These are phyloP conservation scores for Lepidium campestre DNA, from an alignment of 441 rosid species.

Conservation along the genomic window DNA sequence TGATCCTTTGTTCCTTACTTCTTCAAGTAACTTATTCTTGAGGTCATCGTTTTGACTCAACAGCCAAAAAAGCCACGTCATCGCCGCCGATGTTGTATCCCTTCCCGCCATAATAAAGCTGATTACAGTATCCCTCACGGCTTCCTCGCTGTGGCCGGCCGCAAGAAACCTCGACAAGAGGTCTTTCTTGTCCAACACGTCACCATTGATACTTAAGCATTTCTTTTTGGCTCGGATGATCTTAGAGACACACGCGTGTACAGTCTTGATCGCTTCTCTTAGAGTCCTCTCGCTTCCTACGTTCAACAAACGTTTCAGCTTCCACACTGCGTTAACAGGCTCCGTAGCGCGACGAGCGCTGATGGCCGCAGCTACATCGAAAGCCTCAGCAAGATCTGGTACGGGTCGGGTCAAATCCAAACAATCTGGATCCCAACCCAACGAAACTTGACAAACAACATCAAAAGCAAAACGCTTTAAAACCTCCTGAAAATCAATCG, in stretches of 20 bases:
- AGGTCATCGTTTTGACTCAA: slow-evolving; percentile 35
- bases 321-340: slow-evolving; percentile 44
- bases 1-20: slow-evolving; percentile 26
- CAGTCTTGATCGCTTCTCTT: slow-evolving; percentile 32
- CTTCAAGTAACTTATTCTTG: slow-evolving; percentile 35
- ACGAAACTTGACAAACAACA: slow-evolving; percentile 41
- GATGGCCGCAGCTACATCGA: slow-evolving; percentile 54
- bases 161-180: slow-evolving; percentile 60
- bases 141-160: slow-evolving; percentile 37
- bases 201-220: slow-evolving; percentile 28
- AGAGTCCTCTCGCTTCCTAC: slow-evolving; percentile 44
- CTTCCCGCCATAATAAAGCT: slow-evolving; percentile 72
- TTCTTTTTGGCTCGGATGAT: slow-evolving; percentile 40
- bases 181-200: slow-evolving; percentile 33
- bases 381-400: slow-evolving; percentile 39
- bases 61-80: slow-evolving; percentile 91
- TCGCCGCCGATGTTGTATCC: slow-evolving; percentile 76
- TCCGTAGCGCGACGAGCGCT: slow-evolving; percentile 55
- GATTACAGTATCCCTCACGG: slow-evolving; percentile 33
- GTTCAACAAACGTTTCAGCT: slow-evolving; percentile 41
- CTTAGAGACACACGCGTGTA: slow-evolving; percentile 35
- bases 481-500: slow-evolving; percentile 47
- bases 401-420: slow-evolving; percentile 42
- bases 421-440: slow-evolving; percentile 51
- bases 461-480: slow-evolving; percentile 50